Evolutionary conservation across 169 alveolate genomes (phyloP).

Genomic region (Plasmodium knowlesi): DNA sequence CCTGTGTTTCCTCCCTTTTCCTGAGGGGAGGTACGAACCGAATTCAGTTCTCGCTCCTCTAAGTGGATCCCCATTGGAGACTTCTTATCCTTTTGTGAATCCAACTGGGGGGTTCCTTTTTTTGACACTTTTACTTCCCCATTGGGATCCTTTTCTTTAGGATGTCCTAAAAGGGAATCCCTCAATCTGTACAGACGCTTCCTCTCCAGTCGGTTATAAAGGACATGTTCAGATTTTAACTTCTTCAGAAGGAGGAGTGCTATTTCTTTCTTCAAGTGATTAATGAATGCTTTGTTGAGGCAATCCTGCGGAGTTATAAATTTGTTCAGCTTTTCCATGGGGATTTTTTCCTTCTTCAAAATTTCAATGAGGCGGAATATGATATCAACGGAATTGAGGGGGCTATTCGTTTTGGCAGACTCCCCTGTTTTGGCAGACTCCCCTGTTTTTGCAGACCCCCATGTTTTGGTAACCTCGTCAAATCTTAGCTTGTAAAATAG

Average conservation of each 20-base stretch:
- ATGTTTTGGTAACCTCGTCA: neutral
- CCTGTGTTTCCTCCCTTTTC: neutral
- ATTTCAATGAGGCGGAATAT: slow-evolving; percentile 12
- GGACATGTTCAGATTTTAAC: slow-evolving; percentile 23
- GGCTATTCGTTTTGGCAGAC: neutral
- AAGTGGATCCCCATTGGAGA: neutral
- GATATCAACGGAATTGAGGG: neutral
- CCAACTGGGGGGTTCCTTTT: neutral
- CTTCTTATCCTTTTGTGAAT: neutral
- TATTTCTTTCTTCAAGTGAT: slow-evolving; percentile 7
- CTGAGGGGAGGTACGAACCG: neutral
- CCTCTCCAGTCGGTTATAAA: slow-evolving; percentile 27
- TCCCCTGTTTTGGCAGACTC: neutral
- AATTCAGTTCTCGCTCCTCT: neutral
- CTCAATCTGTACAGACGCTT: slow-evolving; percentile 7
- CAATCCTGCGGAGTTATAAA: slow-evolving; percentile 9
- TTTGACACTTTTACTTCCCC: neutral
- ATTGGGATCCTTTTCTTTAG: neutral
- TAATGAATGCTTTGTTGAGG: neutral
- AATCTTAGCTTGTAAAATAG: slow-evolving; percentile 23
- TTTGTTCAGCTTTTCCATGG: neutral
- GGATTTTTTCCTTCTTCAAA: slow-evolving; percentile 13
- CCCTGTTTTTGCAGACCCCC: neutral
- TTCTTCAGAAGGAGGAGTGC: slow-evolving; percentile 10
- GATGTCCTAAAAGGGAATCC: neutral